Evolutionary conservation across 129 eudicot species (phyloP).

Genomic region (Flaveria trinervia): DNA sequence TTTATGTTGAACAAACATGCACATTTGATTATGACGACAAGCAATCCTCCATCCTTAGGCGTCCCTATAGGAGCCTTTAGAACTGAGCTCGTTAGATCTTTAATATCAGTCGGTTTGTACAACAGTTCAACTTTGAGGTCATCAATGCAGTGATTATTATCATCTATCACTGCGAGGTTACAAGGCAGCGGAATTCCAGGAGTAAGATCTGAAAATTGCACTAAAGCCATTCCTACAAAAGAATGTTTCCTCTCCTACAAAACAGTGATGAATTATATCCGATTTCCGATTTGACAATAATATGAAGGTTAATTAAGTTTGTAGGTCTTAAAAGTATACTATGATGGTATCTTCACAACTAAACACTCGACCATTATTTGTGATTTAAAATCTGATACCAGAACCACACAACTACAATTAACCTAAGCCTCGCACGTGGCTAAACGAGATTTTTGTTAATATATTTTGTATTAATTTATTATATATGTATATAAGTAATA

Average conservation of each 20-base stretch:
- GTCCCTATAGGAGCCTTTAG: constrained; percentile 62
- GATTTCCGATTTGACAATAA: neutral
- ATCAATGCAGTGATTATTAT: constrained; percentile 31
- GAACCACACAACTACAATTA: no score
- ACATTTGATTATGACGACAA: constrained; percentile 54
- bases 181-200: constrained; percentile 49
- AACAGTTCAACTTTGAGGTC: constrained; percentile 50
- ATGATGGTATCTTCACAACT: no score
- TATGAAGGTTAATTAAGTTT: no score
- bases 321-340: neutral
- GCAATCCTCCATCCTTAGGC: constrained; percentile 72
- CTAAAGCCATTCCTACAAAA: constrained; percentile 41
- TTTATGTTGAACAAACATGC: constrained; percentile 54
- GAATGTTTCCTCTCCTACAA: constrained; percentile 53
- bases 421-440: no score
- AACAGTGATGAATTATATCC: neutral
- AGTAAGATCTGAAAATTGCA: constrained; percentile 46
- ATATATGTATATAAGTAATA: no score
- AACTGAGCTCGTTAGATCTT: constrained; percentile 29
- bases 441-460: no score
- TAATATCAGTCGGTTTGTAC: constrained; percentile 44
- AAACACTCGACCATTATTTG: no score
- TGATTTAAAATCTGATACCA: no score
- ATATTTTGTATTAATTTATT: no score
- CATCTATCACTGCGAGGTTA: constrained; percentile 20